phyloP scores from a whole-genome alignment of 306 rosid species.

The Oxytropis ochrocephala region DNA sequence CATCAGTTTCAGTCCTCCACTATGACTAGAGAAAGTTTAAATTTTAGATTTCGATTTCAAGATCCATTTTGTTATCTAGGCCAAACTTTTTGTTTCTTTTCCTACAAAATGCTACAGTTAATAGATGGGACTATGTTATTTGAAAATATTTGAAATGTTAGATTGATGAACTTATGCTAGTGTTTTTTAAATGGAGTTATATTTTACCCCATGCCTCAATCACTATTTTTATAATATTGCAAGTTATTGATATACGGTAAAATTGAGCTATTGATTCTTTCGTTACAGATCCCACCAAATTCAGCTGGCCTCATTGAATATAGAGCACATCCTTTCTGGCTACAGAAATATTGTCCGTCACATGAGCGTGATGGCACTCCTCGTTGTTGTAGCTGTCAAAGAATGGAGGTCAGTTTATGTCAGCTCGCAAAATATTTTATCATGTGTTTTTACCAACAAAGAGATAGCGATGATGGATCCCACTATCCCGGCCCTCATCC shows the following conservation, averaged over 20 bases:
- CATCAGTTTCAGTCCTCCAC: background rate
- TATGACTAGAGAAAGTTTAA: background rate
- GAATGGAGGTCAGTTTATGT: constrained; percentile 83
- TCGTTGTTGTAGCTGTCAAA: constrained; percentile 98
- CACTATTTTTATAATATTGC: too few relatives aligned
- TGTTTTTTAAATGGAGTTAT: background rate
- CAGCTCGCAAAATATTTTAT: constrained; percentile 5
- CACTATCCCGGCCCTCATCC: background rate
- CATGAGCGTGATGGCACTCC: constrained; percentile 93
- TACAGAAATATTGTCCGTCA: constrained; percentile 87
- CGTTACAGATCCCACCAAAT: constrained; percentile 79
- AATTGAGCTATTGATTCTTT: constrained; percentile 9
- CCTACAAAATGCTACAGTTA: background rate
- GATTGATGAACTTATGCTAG: background rate
- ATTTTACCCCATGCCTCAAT: background rate
- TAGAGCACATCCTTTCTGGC: constrained; percentile 98
- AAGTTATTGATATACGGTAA: too few relatives aligned
- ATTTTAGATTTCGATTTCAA: background rate
- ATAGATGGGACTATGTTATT: background rate
- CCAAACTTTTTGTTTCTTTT: background rate
- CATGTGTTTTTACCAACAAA: background rate
- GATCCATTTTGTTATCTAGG: background rate
- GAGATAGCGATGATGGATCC: background rate
- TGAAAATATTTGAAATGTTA: background rate
- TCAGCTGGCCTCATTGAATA: constrained; percentile 86